Conservation (phyloP, 257 asterid genomes). For the Ilex asprella region DNA sequence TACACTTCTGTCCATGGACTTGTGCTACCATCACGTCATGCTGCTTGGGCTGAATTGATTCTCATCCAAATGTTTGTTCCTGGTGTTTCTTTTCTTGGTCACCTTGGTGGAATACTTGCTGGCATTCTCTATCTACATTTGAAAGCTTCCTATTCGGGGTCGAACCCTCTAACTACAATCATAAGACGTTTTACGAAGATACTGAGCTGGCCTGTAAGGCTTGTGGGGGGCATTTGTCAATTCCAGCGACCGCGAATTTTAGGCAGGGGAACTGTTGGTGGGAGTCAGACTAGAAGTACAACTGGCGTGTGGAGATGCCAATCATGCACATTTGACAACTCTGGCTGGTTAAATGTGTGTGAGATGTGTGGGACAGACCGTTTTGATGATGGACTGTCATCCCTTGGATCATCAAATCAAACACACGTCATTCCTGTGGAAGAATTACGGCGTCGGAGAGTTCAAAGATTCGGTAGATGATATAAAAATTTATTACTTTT, state of each 20-base stretch:
- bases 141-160: constrained; percentile 36
- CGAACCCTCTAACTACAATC: constrained; percentile 34
- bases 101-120: constrained; percentile 86
- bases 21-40: constrained; percentile 71
- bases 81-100: constrained; percentile 86
- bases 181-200: constrained; percentile 30
- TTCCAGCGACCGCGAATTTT: constrained; percentile 22
- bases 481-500: too few relatives aligned
- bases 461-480: constrained; percentile 49
- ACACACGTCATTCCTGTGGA: constrained; percentile 38
- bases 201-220: constrained; percentile 59
- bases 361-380: constrained; percentile 70
- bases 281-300: constrained; percentile 12
- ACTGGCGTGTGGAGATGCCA: constrained; percentile 61
- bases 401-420: constrained; percentile 8
- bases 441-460: constrained; percentile 61
- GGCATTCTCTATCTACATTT: constrained; percentile 54
- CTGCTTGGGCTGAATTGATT: constrained; percentile 95
- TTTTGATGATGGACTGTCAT: constrained; percentile 14
- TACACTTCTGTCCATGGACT: constrained; percentile 65
- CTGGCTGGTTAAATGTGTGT: constrained; percentile 33
- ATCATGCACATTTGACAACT: constrained; percentile 69
- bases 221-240: constrained; percentile 16
- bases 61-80: constrained; percentile 84
- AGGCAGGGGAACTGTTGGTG: constrained; percentile 54